Base-by-base conservation (phyloP, 1,284 basidiomycete genomes). In the Lentinula novae-zelandiae region DNA sequence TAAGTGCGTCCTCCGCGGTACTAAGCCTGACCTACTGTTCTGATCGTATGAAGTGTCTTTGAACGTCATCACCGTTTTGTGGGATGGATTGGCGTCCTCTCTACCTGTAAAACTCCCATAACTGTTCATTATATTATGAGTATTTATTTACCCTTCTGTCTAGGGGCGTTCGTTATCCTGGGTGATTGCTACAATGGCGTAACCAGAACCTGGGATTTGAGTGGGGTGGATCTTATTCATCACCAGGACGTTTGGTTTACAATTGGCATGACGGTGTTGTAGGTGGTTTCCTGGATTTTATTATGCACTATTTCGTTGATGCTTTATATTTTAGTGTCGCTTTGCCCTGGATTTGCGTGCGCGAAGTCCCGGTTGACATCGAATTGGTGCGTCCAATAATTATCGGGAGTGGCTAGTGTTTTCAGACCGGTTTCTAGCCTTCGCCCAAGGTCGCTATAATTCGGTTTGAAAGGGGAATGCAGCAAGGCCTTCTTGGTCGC, bases 191-290 rank as follows among this genome's bases (percentile, higher is more conserved):
- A 82, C 65, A 76, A 89, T 66, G 69, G 78, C 5, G 65, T 70
- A 17, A 83, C 80, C 34, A 76, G 74, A 57, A 72, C 76, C 20
- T 90, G 86, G 85, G 78, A 83, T 63, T 73, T 78, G 27, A 80
- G 74, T 58, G 84, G 82, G 53, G 71, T 72, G 40, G 77, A 83
- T 60, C 73, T 90, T 59, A 70, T 88, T 63, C 80, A 75, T 46
- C 85, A 88, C 62, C 88, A 90, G 70, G 83, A 89, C 65, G 87
- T 90, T 73, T 91, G 88, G 88, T 90, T 83, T 70, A 81, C 74
- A 34, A 70, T 83, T 65, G 77, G 79, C 48, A 84, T 86, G 80
- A 81, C 82, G 12, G 65, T 75, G 17, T 79, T 84, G 84, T 84
- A 62, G 69, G 80, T 74, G 15, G 39, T 27, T 5, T 20, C 17